Conservation (phyloP, 139 green algal species). For the Dunaliella primolecta region DNA sequence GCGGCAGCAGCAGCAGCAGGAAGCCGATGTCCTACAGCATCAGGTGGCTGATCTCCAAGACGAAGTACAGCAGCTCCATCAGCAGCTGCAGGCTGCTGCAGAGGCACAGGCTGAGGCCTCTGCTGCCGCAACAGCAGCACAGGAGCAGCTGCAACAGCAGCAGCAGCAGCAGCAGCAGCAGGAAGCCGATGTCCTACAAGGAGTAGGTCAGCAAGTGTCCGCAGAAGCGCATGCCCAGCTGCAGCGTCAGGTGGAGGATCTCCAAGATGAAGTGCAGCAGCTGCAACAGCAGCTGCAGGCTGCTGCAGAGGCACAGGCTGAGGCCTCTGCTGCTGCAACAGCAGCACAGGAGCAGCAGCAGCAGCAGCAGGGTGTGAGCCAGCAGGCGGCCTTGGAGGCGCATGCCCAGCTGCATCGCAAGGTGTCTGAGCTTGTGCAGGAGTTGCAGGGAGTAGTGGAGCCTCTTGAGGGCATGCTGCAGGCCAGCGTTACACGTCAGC, state of each 20-base stretch:
- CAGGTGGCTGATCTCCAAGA: no score
- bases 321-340: no score
- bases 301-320: no score
- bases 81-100: background rate
- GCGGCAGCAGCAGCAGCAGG: no score
- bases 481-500: background rate
- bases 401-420: no score
- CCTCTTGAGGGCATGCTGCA: background rate
- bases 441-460: background rate
- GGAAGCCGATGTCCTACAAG: no score
- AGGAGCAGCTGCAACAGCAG: conserved; percentile 9
- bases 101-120: background rate
- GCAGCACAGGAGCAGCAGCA: background rate
- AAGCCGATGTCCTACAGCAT: no score
- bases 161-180: background rate
- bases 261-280: background rate
- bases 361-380: no score
- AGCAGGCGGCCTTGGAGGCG: no score
- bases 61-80: no score
- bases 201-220: no score
- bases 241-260: background rate
- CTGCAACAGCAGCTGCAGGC: background rate
- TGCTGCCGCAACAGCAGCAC: conserved; percentile 16
- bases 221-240: background rate
- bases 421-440: background rate